Evolutionary conservation across 2,329 filamentous ascomycete species (phyloP).

Genomic region (Colletotrichum cordylinicola): DNA sequence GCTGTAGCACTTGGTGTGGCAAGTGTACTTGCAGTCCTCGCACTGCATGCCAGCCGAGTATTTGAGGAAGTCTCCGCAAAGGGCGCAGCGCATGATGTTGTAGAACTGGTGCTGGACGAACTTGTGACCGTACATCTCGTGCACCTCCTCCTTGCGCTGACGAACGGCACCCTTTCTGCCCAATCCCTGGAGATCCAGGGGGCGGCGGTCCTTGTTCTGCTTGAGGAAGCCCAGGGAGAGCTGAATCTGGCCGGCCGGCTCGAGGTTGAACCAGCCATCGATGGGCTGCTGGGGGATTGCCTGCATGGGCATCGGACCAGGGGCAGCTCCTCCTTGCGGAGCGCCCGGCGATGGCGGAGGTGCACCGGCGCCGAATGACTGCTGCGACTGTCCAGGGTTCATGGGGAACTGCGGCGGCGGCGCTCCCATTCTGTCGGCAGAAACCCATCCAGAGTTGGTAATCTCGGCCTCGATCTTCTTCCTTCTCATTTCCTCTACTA

Average conservation of each 20-base stretch:
- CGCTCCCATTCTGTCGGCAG: slow-evolving; percentile 90
- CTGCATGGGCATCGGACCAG: slow-evolving; percentile 38
- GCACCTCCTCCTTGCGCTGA: slow-evolving; percentile 96
- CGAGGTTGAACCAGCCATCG: slow-evolving; percentile 96
- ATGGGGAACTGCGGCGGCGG: slow-evolving; percentile 64
- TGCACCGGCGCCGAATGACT: slow-evolving; percentile 43
- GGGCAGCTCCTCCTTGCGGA: slow-evolving; percentile 34
- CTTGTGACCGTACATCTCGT: slow-evolving; percentile 99
- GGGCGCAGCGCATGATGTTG: slow-evolving; percentile 99
- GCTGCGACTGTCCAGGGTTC: slow-evolving; percentile 48
- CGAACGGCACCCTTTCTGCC: slow-evolving; percentile 95
- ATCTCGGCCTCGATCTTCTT: slow-evolving; percentile 98
- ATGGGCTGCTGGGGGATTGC: slow-evolving; percentile 68
- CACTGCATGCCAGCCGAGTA: slow-evolving; percentile 99
- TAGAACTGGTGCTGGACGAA: slow-evolving; percentile 99
- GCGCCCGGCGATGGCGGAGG: slow-evolving; percentile 49
- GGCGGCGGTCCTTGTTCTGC: slow-evolving; percentile 81
- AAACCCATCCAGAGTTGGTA: slow-evolving; percentile 94
- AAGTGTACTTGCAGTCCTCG: slow-evolving; percentile 99
- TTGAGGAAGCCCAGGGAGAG: slow-evolving; percentile 92
- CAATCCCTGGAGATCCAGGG: slow-evolving; percentile 87
- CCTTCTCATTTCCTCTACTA: slow-evolving; percentile 94
- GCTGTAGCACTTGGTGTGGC: slow-evolving; percentile 95
- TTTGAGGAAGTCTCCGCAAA: slow-evolving; percentile 98
- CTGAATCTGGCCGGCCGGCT: slow-evolving; percentile 92